A percentile compares a stretch with the other conserved stretches of the same genome.
Conservation (phyloP, 208 protist genomes). For the Wallacemonas rigidus region DNA sequence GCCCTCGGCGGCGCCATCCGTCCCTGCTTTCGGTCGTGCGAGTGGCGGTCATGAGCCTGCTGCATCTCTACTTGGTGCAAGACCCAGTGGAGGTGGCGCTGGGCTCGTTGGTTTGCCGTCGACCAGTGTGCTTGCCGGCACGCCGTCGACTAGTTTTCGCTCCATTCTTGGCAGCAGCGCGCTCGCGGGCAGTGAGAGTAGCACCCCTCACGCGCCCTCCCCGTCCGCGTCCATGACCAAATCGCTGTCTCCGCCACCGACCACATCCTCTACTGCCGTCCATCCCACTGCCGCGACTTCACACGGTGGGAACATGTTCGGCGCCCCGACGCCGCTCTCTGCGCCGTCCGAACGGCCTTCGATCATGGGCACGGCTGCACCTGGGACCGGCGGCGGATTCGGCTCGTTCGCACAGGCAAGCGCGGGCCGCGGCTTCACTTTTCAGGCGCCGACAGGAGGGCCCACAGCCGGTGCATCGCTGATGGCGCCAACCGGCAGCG, state of each 20-base stretch:
- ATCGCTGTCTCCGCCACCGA: not conserved
- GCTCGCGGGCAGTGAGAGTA: too few relatives aligned
- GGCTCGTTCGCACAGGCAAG: not conserved
- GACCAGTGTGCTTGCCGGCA: not conserved
- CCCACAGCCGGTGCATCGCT: too few relatives aligned
- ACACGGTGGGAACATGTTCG: too few relatives aligned
- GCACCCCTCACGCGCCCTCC: not conserved
- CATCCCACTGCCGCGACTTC: too few relatives aligned
- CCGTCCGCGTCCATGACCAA: not conserved
- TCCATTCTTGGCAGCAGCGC: not conserved
- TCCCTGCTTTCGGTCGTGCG: too few relatives aligned
- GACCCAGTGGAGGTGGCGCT: too few relatives aligned
- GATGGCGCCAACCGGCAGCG: too few relatives aligned
- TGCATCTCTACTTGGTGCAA: too few relatives aligned
- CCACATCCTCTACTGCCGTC: not conserved
- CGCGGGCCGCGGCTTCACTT: constrained; percentile 10
- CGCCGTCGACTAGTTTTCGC: constrained; percentile 2
- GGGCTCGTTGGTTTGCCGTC: not conserved
- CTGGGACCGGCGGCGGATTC: not conserved
- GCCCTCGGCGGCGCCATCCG: too few relatives aligned
- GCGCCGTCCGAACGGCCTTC: too few relatives aligned
- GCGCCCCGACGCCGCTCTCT: too few relatives aligned
- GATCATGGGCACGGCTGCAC: not conserved
- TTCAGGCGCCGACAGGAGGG: not conserved
- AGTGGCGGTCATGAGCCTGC: too few relatives aligned